A percentile compares a stretch with the other conserved stretches of the same genome.
These are phyloP conservation scores for Kockovaella imperatae DNA, from an alignment of 768 basidiomycete species.

Conservation along the genomic window DNA sequence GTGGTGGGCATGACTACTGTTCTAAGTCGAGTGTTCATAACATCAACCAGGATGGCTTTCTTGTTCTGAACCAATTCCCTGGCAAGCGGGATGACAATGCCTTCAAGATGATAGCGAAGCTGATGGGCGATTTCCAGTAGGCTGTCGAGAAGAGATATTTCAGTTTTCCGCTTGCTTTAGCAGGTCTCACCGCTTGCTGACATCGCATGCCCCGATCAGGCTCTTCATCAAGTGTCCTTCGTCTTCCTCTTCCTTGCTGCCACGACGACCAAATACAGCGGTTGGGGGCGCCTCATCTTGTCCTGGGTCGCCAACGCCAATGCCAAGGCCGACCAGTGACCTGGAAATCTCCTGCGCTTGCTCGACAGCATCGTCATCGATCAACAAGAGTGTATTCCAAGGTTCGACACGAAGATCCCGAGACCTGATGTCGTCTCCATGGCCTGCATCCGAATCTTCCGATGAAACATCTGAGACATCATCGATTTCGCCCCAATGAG, in stretches of 20 bases:
- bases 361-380: slow-evolving; percentile 54
- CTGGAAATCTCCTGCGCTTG: slow-evolving; percentile 51
- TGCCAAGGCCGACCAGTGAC: slow-evolving; percentile 25
- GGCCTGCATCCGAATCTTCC: slow-evolving; percentile 12
- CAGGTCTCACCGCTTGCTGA: slow-evolving; percentile 32
- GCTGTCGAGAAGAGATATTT: slow-evolving; percentile 12
- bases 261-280: slow-evolving; percentile 1
- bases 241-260: slow-evolving; percentile 43
- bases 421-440: slow-evolving; percentile 49
- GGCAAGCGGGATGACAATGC: slow-evolving; percentile 78
- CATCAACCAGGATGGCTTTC: slow-evolving; percentile 80
- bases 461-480: slow-evolving; percentile 21
- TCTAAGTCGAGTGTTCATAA: slow-evolving; percentile 67
- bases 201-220: slow-evolving; percentile 37
- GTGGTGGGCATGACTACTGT: slow-evolving; percentile 65
- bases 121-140: slow-evolving; percentile 40
- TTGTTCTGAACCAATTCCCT: slow-evolving; percentile 85
- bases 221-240: slow-evolving; percentile 33
- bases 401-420: slow-evolving; percentile 65
- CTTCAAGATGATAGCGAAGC: slow-evolving; percentile 39
- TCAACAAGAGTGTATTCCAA: slow-evolving; percentile 81
- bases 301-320: slow-evolving; percentile 9
- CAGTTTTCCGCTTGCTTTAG: neutral
- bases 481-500: slow-evolving; percentile 34
- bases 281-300: slow-evolving; percentile 1